Evolutionary conservation across 2,329 filamentous ascomycete genomes (phyloP).

Genomic region (Diaporthe aspalathi): DNA sequence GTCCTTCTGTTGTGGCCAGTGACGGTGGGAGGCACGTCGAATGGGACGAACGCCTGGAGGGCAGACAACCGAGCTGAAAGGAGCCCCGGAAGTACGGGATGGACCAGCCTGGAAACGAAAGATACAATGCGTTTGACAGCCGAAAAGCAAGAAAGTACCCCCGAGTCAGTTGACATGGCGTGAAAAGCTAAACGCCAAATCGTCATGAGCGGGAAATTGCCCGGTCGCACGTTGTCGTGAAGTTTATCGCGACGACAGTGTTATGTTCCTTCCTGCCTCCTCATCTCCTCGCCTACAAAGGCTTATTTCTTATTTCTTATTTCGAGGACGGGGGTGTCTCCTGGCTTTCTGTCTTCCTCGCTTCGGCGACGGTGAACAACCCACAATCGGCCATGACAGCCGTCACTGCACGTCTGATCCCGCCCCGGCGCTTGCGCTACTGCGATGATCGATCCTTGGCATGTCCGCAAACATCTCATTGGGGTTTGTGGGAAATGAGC

Average conservation of each 20-base stretch:
- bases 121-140: neutral
- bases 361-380: neutral
- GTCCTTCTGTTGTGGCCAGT: neutral
- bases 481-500: constrained; percentile 18
- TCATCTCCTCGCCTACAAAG: neutral
- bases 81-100: neutral
- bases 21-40: neutral
- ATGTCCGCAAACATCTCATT: constrained; percentile 16
- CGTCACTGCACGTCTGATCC: constrained; percentile 15
- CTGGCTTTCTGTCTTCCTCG: neutral
- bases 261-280: neutral
- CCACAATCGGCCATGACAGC: constrained; percentile 8
- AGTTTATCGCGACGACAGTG: neutral
- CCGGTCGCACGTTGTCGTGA: constrained; percentile 1
- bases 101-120: neutral
- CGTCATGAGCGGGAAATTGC: constrained; percentile 15
- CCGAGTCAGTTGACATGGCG: constrained; percentile 23
- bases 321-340: neutral
- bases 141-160: neutral
- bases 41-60: neutral
- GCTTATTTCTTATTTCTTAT: too few species aligned
- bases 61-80: neutral
- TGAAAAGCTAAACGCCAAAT: constrained; percentile 15
- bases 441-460: constrained; percentile 17
- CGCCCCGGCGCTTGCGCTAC: constrained; percentile 15